phyloP scores from a whole-genome alignment of 495 filamentous ascomycete genomes.

The Neurospora sp. region DNA sequence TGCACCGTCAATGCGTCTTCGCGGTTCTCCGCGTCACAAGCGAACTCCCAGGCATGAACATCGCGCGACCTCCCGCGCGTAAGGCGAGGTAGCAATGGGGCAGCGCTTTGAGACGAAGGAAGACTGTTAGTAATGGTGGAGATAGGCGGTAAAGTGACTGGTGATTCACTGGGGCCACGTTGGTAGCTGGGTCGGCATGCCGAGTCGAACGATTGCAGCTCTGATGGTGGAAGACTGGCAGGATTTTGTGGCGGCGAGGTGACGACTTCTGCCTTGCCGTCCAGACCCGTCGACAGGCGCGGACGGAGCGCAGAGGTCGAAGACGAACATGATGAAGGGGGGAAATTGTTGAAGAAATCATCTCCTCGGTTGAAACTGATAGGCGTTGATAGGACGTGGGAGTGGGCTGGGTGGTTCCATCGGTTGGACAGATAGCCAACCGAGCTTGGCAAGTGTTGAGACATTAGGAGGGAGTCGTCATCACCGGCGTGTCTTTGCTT shows the following conservation, averaged over 20 bases:
- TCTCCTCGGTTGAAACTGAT: conserved; percentile 21
- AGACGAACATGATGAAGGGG: conserved; percentile 27
- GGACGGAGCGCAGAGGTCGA: conserved; percentile 39
- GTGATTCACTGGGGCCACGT: conserved; percentile 43
- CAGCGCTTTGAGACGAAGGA: conserved; percentile 26
- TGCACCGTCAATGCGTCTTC: conserved; percentile 58
- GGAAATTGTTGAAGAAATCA: conserved; percentile 30
- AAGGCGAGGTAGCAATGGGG: conserved; percentile 34
- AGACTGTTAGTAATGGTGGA: conserved; percentile 52
- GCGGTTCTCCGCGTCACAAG: conserved; percentile 61
- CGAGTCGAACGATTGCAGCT: conserved; percentile 38
- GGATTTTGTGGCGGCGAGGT: conserved; percentile 44
- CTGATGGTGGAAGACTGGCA: conserved; percentile 14
- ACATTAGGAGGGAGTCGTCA: conserved; percentile 3
- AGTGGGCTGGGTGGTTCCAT: conserved; percentile 24
- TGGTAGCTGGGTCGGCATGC: conserved; percentile 44
- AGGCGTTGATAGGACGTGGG: conserved; percentile 28
- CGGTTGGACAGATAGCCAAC: conserved; percentile 30
- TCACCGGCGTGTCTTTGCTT: conserved; percentile 1
- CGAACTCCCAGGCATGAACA: conserved; percentile 75
- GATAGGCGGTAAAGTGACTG: conserved; percentile 40
- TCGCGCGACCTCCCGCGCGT: conserved; percentile 66
- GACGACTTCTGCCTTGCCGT: conserved; percentile 74
- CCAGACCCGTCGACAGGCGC: conserved; percentile 53
- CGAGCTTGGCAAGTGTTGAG: conserved; percentile 24